Base-by-base conservation (phyloP, 2,329 filamentous ascomycete species). In the Hirsutella minnesotensis region DNA sequence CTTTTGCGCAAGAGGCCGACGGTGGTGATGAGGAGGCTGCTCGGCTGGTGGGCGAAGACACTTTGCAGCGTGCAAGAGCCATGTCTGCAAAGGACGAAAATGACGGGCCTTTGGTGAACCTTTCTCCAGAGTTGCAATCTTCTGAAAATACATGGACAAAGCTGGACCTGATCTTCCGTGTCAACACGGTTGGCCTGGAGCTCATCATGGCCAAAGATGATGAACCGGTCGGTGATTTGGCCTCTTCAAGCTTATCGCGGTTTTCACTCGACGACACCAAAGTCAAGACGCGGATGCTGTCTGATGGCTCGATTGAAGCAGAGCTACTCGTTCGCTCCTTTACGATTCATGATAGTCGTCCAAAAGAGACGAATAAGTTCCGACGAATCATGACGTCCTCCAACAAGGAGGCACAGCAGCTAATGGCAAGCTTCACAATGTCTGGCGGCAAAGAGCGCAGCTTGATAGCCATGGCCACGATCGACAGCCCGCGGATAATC, bases 321-420 rank as follows among this genome's bases (percentile, higher is more conserved):
- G 94, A 99, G 58, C 75, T 98, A 7, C 73, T 95, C 30, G 88
- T 98, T 15, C 83, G 92, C 46, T 92, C 90, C 0, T 95, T 98
- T 60, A 95, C 88, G 0, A 95, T 96, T 50, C 78, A 86, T 44
- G 92, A 99, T 59, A 95, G 84, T 49, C 81, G 94, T n/a, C 81
- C 79, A 4, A 77, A 79, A 42, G 89, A 94, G 53, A 85, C 83
- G 5, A 98, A 95, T 68, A 95, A 94, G 58, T 99, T 94, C 72
- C 80, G 88, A 40, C 94, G 90, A 60, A 95, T 98, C 65, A 96
- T 98, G 92, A 89, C 89, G 2, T 81, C 94, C 43, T 88, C 89
- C 56, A 96, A 95, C 62, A 90, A 88, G 52, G 83, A 89, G 44
- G 88, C 92, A 38, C 89, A 96, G 60, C 94, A 99, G 54, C 89